These are phyloP conservation scores for Phialemoniopsis sp. DNA, from an alignment of 2,329 filamentous ascomycete species.

Conservation along the genomic window DNA sequence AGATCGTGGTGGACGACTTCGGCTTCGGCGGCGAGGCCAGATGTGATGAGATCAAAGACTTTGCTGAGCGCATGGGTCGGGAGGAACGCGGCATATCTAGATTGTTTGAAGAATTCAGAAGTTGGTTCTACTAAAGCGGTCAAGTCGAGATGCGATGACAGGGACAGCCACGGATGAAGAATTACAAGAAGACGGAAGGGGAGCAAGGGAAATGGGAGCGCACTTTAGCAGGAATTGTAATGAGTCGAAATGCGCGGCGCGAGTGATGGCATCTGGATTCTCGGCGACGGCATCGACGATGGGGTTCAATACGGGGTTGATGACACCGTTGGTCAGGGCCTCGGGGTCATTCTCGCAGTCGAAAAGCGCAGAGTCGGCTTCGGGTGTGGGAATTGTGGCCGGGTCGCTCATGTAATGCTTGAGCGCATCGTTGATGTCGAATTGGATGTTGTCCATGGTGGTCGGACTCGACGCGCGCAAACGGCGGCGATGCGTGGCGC, in stretches of 20 bases:
- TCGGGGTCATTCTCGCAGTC: slow-evolving; percentile 94
- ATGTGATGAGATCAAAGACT: slow-evolving; percentile 85
- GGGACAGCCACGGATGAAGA: too few species aligned
- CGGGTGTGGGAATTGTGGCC: slow-evolving; percentile 73
- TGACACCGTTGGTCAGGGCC: slow-evolving; percentile 68
- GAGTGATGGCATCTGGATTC: slow-evolving; percentile 82
- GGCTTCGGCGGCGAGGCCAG: slow-evolving; percentile 78
- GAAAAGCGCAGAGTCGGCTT: slow-evolving; percentile 76
- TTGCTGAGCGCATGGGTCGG: slow-evolving; percentile 84
- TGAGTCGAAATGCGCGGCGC: slow-evolving; percentile 80
- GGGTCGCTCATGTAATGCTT: slow-evolving; percentile 97
- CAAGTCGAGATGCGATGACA: too few species aligned
- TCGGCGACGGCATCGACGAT: slow-evolving; percentile 92
- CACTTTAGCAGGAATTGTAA: slow-evolving; percentile 96
- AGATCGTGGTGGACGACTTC: slow-evolving; percentile 82
- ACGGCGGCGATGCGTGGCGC: slow-evolving; percentile 18
- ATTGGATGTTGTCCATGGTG: slow-evolving; percentile 74
- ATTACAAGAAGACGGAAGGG: slow-evolving; percentile 13
- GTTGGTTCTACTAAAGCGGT: too few species aligned
- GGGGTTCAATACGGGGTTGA: slow-evolving; percentile 84
- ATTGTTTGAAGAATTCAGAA: slow-evolving; percentile 60
- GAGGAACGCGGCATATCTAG: slow-evolving; percentile 77
- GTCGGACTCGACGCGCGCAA: slow-evolving; percentile 15
- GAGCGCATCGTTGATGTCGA: slow-evolving; percentile 94
- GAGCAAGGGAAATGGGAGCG: slow-evolving; percentile 55